Base-by-base conservation (phyloP, 352 stramenopile species). In the Pythium utonaiense region DNA sequence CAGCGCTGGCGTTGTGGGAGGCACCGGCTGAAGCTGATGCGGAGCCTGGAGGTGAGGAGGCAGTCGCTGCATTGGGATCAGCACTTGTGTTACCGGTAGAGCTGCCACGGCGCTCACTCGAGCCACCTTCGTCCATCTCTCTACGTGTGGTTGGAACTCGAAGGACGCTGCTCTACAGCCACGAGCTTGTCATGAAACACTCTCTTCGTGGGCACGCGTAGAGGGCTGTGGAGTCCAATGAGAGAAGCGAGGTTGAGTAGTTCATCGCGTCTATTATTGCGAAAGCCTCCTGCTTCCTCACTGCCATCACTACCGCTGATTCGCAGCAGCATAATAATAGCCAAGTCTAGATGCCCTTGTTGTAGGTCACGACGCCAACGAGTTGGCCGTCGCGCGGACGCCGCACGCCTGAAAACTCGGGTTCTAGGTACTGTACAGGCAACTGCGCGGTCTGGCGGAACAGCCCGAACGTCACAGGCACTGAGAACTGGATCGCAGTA, bases 391-490 rank as follows among this genome's bases (percentile, higher is more conserved):
- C 74, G 34, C 77, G 77, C 13, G 69, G 67, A 34, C 30, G 74
- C 2, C 49, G 36, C 31, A 60, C 60, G 19, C 64, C 33, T 6
- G 71, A 65, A 52, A 92, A 64, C 56, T 91, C 72, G 8, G 80
- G 75, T 53, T 95, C 86, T 9, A 95, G 68, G 34, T 86, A 80
- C 33, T 77, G 73, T 22, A 71, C 61, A 30, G 83, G 58, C 9
- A 93, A 63, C 62, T 90, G 80, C 54, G 84, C 84, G 3, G 83
- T 90, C 57, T 93, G 86, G 19, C 82, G 79, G 70, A 95, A 95
- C 25, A 95, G 71, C 19, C 82, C 86, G 52, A 95, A 95, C 45
- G 86, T 95, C 24, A 94, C 57, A 4, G 86, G 86, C 47, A 95
- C 86, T 5, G 83, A 90, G 69, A 89, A 88, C 63, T 94, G 82